These are phyloP conservation scores for Orbilia blumenaviensis DNA, from an alignment of 2,329 filamentous ascomycete species.

Conservation along the genomic window DNA sequence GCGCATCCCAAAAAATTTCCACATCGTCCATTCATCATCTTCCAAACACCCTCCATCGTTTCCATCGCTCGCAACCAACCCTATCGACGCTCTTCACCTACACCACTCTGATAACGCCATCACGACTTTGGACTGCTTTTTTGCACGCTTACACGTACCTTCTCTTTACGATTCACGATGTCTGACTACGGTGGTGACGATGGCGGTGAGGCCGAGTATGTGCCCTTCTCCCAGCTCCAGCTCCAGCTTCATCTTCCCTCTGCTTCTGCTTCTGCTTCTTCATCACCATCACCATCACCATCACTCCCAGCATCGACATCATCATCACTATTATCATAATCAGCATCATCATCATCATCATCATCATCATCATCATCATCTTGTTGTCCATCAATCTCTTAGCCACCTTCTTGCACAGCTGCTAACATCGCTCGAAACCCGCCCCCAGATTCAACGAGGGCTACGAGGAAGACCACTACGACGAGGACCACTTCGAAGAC, in stretches of 20 bases:
- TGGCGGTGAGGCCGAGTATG: constrained; percentile 64
- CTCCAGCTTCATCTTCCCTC: background rate
- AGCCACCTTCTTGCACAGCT: too few relatives aligned
- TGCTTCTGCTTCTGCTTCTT: too few relatives aligned
- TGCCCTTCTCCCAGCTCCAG: constrained; percentile 10
- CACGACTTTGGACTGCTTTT: background rate
- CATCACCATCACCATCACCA: too few relatives aligned
- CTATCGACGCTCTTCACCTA: constrained; percentile 3
- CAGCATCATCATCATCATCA: too few relatives aligned
- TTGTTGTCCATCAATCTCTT: too few relatives aligned
- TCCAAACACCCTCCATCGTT: too few relatives aligned
- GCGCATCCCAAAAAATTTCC: constrained; percentile 35
- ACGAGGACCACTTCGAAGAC: constrained; percentile 43
- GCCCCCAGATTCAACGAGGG: constrained; percentile 35
- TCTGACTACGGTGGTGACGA: constrained; percentile 78
- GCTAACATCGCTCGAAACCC: background rate
- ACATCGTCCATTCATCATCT: constrained; percentile 18
- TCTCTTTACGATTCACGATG: constrained; percentile 65
- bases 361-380: too few relatives aligned
- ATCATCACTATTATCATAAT: too few relatives aligned
- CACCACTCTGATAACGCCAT: background rate
- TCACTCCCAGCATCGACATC: too few relatives aligned
- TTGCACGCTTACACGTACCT: background rate
- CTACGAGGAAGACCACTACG: constrained; percentile 44
- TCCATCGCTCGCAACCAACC: too few relatives aligned